Evolutionary conservation across 805 yeast species (phyloP), one percentile per base, ranked within the genome.

Genomic region (Kluyveromyces nonfermentans): DNA sequence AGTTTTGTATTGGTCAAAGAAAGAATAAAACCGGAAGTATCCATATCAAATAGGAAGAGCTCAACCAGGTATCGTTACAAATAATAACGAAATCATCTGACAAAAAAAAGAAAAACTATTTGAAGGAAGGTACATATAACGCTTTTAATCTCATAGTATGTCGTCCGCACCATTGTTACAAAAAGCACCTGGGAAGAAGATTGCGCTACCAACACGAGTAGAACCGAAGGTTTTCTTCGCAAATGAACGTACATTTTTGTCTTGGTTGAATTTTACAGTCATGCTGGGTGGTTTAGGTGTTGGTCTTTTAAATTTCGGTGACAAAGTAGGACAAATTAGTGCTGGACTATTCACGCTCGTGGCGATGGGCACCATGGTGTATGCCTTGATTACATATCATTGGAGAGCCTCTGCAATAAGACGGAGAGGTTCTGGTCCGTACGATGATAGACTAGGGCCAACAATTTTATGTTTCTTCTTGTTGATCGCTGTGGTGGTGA

Each of bases 321-420:
- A 93, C 68, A 75, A 77, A 48, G 77, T 90, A 36, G 97, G 97
- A 49, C 77, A 95, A 58, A 79, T 93, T 46, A 80, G 93, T 53
- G 97, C 99, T 37, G 93, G 90, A 4, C 71, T 93, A 45, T 93
- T 93, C 73, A 94, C 98, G 3, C 72, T 90, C 48, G 89, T 93
- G 44, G 95, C 98, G 50, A 90, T 93, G 97, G 87, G 85, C 51
- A 90, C 98, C 19, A 93, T 93, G 99, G 75, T 82, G 2, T 93
- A 93, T 59, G 98, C 99, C 1, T 74, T 93, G 49, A 75, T 87
- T 39, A 93, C 97, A 10, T 93, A 93, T 65, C 99, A 93, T 67
- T 94, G 98, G 98, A 85, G 99, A 72, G 98, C 98, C 1, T 87
- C 89, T 62, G 98, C 98, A 47, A 93, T 93, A 54, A 82, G 99